phyloP scores from a whole-genome alignment of 352 stramenopile genomes.

The Aphanomyces invadans region DNA sequence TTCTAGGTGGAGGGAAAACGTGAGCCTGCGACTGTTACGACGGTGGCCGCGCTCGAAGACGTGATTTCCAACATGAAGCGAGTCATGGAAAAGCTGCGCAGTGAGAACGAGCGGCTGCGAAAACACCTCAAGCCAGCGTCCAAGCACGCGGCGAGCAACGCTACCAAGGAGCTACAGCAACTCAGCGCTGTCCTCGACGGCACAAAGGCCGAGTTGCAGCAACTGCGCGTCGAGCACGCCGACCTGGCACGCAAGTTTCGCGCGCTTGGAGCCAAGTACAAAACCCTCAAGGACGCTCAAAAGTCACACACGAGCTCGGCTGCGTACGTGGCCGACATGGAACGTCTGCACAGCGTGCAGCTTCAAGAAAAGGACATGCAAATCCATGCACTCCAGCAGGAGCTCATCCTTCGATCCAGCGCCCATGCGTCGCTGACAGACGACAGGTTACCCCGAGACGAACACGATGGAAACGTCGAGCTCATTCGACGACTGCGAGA shows the following conservation, averaged over 20 bases:
- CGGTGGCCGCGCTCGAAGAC: slow-evolving; percentile 39
- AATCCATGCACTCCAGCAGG: slow-evolving; percentile 33
- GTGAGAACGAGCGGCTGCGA: slow-evolving; percentile 59
- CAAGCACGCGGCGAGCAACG: neutral
- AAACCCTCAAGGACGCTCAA: neutral
- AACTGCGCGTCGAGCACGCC: neutral
- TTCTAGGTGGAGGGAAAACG: neutral
- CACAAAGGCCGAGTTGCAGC: slow-evolving; percentile 32
- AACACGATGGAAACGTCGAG: too few relatives aligned
- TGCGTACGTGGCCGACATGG: neutral
- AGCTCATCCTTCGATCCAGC: neutral
- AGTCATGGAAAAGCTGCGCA: slow-evolving; percentile 67
- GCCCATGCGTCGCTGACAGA: too few relatives aligned
- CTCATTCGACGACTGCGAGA: slow-evolving; percentile 35
- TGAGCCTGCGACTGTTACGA: neutral
- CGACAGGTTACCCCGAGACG: too few relatives aligned
- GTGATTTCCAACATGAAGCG: slow-evolving; percentile 79
- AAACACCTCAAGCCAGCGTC: slow-evolving; percentile 28
- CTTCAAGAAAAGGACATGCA: slow-evolving; percentile 30
- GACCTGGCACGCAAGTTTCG: slow-evolving; percentile 37
- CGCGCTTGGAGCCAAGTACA: slow-evolving; percentile 25
- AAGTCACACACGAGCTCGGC: neutral
- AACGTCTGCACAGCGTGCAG: neutral
- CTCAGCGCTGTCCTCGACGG: slow-evolving; percentile 43
- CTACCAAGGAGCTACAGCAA: slow-evolving; percentile 34